A percentile compares a stretch with the other conserved stretches of the same genome.
Evolutionary conservation across 805 yeast species (phyloP).

Genomic region (Komagataella pseudopastoris): DNA sequence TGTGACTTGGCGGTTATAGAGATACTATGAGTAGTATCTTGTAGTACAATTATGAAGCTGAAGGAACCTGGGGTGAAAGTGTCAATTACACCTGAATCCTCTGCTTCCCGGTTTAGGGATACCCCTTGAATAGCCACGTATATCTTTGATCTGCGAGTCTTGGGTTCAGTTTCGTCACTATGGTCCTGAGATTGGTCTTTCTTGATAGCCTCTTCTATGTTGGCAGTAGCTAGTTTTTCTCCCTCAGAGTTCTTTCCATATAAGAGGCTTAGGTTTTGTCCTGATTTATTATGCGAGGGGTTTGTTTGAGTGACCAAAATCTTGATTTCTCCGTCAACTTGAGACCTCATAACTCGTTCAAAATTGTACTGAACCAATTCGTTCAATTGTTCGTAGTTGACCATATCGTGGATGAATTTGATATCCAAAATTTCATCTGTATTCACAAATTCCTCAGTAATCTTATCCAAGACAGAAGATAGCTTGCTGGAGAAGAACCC

Average conservation of each 20-base stretch:
- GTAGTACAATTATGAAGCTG: slow-evolving; percentile 60
- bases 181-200: slow-evolving; percentile 14
- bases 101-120: slow-evolving; percentile 9
- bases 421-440: slow-evolving; percentile 43
- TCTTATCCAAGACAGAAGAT: slow-evolving; percentile 23
- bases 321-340: slow-evolving; percentile 68
- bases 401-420: slow-evolving; percentile 55
- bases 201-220: slow-evolving; percentile 63
- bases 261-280: slow-evolving; percentile 51
- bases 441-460: slow-evolving; percentile 13
- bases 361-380: slow-evolving; percentile 38
- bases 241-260: slow-evolving; percentile 72
- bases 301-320: slow-evolving; percentile 42
- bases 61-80: slow-evolving; percentile 41
- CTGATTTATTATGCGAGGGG: slow-evolving; percentile 17
- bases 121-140: slow-evolving; percentile 19
- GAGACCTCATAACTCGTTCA: slow-evolving; percentile 45
- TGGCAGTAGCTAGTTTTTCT: slow-evolving; percentile 79
- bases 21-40: slow-evolving; percentile 70
- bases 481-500: slow-evolving; percentile 16
- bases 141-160: slow-evolving; percentile 11
- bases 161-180: slow-evolving; percentile 3
- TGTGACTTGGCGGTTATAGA: slow-evolving; percentile 71
- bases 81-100: slow-evolving; percentile 26
- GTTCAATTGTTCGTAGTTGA: slow-evolving; percentile 35